phyloP scores from a whole-genome alignment of 371 early-diverging fungal genomes.

The Mucor racemosus region DNA sequence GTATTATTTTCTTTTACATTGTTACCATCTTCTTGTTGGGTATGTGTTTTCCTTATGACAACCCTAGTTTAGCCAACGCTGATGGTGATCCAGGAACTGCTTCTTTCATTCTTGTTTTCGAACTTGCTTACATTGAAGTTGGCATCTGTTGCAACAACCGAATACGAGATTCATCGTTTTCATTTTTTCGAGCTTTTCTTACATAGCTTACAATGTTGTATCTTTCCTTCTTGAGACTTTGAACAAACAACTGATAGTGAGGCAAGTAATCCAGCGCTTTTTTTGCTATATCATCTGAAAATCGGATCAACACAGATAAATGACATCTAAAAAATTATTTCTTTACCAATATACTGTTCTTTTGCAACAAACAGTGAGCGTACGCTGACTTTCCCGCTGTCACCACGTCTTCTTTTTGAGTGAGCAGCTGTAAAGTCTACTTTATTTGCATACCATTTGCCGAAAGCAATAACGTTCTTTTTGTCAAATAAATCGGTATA shows the following conservation, averaged over 20 bases:
- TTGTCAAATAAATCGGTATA: conserved; percentile 27
- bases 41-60: conserved; percentile 60
- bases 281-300: conserved; percentile 29
- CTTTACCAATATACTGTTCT: conserved; percentile 26
- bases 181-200: conserved; percentile 31
- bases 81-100: conserved; percentile 48
- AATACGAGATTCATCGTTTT: conserved; percentile 30
- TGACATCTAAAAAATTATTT: conserved; percentile 21
- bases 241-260: conserved; percentile 25
- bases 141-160: conserved; percentile 42
- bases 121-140: conserved; percentile 64
- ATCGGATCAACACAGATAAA: conserved; percentile 27
- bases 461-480: conserved; percentile 8
- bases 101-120: conserved; percentile 71
- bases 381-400: conserved; percentile 26
- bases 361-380: conserved; percentile 30
- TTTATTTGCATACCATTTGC: conserved; percentile 26
- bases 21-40: conserved; percentile 70
- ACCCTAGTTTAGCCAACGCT: conserved; percentile 49
- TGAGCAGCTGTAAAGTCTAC: conserved; percentile 20
- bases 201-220: conserved; percentile 29
- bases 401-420: conserved; percentile 18
- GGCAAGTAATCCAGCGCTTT: conserved; percentile 30
- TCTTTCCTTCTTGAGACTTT: conserved; percentile 24
- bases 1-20: conserved; percentile 75